Base-by-base conservation (phyloP, 805 yeast species). In the Starmerella etchellsii region DNA sequence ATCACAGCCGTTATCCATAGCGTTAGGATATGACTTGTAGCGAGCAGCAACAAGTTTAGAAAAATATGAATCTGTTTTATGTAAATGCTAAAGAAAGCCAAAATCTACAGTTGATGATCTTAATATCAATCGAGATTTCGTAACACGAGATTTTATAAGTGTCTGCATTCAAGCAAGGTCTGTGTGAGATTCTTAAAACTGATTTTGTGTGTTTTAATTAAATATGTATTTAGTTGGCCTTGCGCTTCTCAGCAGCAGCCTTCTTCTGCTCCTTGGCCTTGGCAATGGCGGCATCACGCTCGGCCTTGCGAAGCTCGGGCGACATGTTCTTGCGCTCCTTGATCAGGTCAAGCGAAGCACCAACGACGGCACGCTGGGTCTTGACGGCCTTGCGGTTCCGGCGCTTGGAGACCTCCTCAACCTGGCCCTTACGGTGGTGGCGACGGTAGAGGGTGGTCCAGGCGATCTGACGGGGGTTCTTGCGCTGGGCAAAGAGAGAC, bases 391-490 rank as follows among this genome's bases (percentile, higher is more conserved):
- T 87, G 78, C 95, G 88, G 60, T 91, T 57, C 74, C 95, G 83
- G 81, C 83, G 93, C 81, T 84, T 91, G 69, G 93, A 61, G 59
- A 81, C 83, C 76, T 91, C 98, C 78, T 91, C 99, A 64, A 95
- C 78, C 67, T 88, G 77, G 76, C 99, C 99, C 76, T 91, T 91
- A 81, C 84, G 85, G 94, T 91, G 97, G 75, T 88, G 95, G 74
- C 94, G 83, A 80, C 99, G 88, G 88, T 74, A 91, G 63, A 91
- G 78, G 64, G 88, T 96, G 58, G 99, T 91, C 99, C 99, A 91
- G 55, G 97, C 78, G 68, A 91, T 78, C 79, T 95, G 82, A 80
- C 99, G 87, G 74, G 99, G 99, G 87, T 91, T 91, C 94, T 91
- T 91, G 81, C 96, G 85, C 78, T 91, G 99, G 66, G 79, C 78